Conservation (phyloP, 1,284 basidiomycete species). For the Prillingera fragicola region DNA sequence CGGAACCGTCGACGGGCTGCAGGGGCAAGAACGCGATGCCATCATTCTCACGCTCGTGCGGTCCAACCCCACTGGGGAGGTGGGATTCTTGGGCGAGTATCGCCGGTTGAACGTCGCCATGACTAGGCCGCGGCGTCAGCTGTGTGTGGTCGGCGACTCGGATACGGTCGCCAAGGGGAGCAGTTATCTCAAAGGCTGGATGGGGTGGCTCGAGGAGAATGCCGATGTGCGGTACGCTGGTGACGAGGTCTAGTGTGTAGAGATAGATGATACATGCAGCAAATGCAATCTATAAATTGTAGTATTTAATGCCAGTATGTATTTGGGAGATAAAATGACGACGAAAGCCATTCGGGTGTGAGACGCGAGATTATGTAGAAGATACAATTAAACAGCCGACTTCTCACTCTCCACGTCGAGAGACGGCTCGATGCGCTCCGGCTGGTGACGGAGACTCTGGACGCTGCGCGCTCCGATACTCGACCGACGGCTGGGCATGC, state of each 20-base stretch:
- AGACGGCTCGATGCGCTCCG: too few species aligned
- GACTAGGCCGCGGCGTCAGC: constrained; percentile 84
- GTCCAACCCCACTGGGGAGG: constrained; percentile 74
- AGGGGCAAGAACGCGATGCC: constrained; percentile 72
- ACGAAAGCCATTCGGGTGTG: too few species aligned
- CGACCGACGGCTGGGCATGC: too few species aligned
- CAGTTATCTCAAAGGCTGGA: constrained; percentile 77
- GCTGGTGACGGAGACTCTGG: too few species aligned
- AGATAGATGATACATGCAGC: too few species aligned
- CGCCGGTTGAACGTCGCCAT: constrained; percentile 88
- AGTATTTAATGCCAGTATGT: too few species aligned
- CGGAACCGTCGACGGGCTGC: constrained; percentile 87
- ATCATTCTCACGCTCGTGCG: constrained; percentile 82
- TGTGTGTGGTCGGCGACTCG: constrained; percentile 86
- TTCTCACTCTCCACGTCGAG: background rate
- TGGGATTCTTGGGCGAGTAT: constrained; percentile 87
- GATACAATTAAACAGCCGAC: too few species aligned
- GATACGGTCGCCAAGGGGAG: constrained; percentile 79
- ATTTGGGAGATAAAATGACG: too few species aligned
- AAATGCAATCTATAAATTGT: background rate
- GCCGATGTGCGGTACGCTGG: constrained; percentile 83
- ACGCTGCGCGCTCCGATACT: too few species aligned
- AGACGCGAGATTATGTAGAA: too few species aligned
- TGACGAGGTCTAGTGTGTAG: constrained; percentile 31
- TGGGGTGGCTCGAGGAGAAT: constrained; percentile 79